phyloP scores from a whole-genome alignment of 805 yeast genomes.

The Hanseniaspora mollemarum region DNA sequence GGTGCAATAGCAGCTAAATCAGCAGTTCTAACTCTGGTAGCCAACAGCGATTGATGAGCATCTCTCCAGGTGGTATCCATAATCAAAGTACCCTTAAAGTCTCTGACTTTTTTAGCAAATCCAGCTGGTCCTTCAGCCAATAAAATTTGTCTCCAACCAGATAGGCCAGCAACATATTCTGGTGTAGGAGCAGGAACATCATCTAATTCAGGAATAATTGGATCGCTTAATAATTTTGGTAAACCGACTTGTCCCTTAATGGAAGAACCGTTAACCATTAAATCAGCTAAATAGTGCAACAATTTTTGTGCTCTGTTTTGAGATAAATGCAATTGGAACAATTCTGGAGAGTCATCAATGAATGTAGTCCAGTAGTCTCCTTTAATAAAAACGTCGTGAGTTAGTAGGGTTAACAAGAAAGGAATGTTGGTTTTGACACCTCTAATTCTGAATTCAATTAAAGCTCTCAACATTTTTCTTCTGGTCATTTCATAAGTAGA shows the following conservation, averaged over 20 bases:
- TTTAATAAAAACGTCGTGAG: conserved; percentile 72
- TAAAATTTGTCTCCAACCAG: conserved; percentile 85
- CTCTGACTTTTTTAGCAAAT: conserved; percentile 80
- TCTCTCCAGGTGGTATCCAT: conserved; percentile 99
- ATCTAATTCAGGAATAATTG: conserved; percentile 61
- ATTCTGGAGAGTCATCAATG: conserved; percentile 92
- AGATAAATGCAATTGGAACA: conserved; percentile 87
- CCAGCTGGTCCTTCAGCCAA: conserved; percentile 77
- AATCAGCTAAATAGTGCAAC: conserved; percentile 79
- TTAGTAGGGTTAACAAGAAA: conserved; percentile 78
- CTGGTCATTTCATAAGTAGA: conserved; percentile 93
- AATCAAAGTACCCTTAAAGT: conserved; percentile 71
- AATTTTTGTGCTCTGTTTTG: conserved; percentile 95
- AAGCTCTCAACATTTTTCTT: conserved; percentile 92
- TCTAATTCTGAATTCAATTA: conserved; percentile 94
- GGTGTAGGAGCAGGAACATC: conserved; percentile 46
- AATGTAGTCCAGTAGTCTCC: conserved; percentile 97
- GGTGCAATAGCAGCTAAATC: conserved; percentile 88
- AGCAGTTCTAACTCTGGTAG: conserved; percentile 92
- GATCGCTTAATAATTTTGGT: conserved; percentile 70
- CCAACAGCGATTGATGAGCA: conserved; percentile 94
- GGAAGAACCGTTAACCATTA: conserved; percentile 91
- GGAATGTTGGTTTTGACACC: conserved; percentile 99
- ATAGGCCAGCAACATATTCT: conserved; percentile 31
- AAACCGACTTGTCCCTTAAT: conserved; percentile 90